Evolutionary conservation across 1,284 basidiomycete genomes (phyloP).

Genomic region (Pholiota adiposa): DNA sequence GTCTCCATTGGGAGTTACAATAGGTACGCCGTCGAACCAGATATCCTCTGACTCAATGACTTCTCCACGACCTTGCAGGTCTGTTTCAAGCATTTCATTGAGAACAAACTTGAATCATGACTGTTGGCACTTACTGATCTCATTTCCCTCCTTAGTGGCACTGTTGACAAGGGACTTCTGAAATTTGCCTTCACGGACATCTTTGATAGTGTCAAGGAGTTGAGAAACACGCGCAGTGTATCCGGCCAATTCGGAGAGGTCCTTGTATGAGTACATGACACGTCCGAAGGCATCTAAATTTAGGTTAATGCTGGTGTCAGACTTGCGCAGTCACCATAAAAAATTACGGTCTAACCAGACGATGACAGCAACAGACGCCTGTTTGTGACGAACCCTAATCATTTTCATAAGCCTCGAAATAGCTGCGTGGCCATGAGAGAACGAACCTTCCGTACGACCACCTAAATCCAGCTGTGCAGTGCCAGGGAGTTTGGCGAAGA

Average conservation of each 20-base stretch:
- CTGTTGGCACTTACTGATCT: constrained; percentile 59
- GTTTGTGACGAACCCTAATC: constrained; percentile 91
- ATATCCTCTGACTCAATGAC: constrained; percentile 89
- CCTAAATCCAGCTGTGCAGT: constrained; percentile 75
- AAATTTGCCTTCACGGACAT: constrained; percentile 84
- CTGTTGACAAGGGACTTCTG: constrained; percentile 88
- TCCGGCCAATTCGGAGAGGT: constrained; percentile 93
- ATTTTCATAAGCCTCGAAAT: background rate
- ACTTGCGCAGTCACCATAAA: no score
- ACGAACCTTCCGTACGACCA: constrained; percentile 80
- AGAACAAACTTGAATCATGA: background rate
- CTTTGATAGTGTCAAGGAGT: constrained; percentile 91
- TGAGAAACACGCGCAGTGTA: constrained; percentile 93
- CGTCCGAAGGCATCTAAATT: constrained; percentile 78
- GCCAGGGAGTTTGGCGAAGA: constrained; percentile 90
- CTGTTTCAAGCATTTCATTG: constrained; percentile 42
- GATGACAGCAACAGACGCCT: constrained; percentile 86
- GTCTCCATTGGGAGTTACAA: constrained; percentile 96
- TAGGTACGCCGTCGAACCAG: constrained; percentile 91
- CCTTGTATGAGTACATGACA: constrained; percentile 97
- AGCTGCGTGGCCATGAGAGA: background rate
- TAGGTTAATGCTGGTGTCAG: no score
- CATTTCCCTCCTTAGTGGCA: constrained; percentile 79
- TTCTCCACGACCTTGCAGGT: constrained; percentile 80
- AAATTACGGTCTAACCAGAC: constrained; percentile 49